Percentiles rank a stretch among this genome's conserved stretches.
These are phyloP conservation scores for Arthrobotrys musiformis DNA, from an alignment of 2,329 filamentous ascomycete genomes.

Conservation along the genomic window DNA sequence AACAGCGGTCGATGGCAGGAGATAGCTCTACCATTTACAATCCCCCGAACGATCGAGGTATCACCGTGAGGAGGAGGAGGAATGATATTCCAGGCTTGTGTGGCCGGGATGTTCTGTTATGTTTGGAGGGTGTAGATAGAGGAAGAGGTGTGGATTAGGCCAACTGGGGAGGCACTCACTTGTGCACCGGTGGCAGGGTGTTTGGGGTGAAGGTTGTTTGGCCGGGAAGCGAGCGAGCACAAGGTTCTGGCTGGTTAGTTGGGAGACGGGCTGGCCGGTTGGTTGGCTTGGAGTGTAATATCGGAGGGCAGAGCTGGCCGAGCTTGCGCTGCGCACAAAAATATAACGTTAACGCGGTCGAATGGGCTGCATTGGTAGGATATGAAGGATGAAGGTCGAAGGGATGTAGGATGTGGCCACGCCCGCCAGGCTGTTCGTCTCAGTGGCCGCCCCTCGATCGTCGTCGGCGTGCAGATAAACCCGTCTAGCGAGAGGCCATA, in stretches of 20 bases:
- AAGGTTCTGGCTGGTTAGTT: too few relatives aligned
- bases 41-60: slow-evolving; percentile 47
- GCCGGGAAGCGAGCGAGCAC: slow-evolving; percentile 33
- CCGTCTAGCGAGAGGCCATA: too few relatives aligned
- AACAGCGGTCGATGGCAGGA: slow-evolving; percentile 15
- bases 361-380: background rate
- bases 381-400: too few relatives aligned
- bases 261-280: background rate
- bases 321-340: slow-evolving; percentile 3
- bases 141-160: slow-evolving; percentile 6
- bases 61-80: slow-evolving; percentile 28
- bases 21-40: slow-evolving; percentile 34
- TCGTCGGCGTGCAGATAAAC: background rate
- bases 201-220: background rate
- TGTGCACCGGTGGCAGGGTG: background rate
- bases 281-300: background rate
- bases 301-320: slow-evolving; percentile 6
- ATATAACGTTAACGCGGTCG: slow-evolving; percentile 3
- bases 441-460: background rate
- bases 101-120: slow-evolving; percentile 1
- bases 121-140: slow-evolving; percentile 6
- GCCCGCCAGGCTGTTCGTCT: background rate
- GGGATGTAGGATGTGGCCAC: background rate
- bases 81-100: slow-evolving; percentile 22
- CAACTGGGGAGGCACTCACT: background rate